These are phyloP conservation scores for Aspergillus incahuasiensis DNA, from an alignment of 495 filamentous ascomycete species.

Conservation along the genomic window DNA sequence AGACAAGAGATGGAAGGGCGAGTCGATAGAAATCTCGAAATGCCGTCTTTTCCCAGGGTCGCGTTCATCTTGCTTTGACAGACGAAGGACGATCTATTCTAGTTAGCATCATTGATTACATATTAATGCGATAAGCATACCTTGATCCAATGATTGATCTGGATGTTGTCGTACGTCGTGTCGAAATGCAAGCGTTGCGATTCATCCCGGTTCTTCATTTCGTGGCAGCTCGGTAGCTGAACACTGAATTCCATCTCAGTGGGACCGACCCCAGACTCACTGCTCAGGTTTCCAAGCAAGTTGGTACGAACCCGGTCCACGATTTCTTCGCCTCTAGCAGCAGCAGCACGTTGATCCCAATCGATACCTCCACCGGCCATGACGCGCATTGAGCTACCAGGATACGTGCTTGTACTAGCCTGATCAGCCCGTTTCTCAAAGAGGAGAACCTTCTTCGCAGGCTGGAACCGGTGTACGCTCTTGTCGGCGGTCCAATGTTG, in stretches of 20 bases:
- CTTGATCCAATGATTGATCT: slow-evolving; percentile 99
- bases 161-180: slow-evolving; percentile 92
- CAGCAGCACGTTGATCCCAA: slow-evolving; percentile 56
- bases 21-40: slow-evolving; percentile 99
- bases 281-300: slow-evolving; percentile 72
- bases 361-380: slow-evolving; percentile 75
- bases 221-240: slow-evolving; percentile 86
- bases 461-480: slow-evolving; percentile 81
- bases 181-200: slow-evolving; percentile 76
- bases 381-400: slow-evolving; percentile 73
- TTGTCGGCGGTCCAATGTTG: slow-evolving; percentile 90
- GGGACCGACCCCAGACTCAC: slow-evolving; percentile 66
- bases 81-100: slow-evolving; percentile 85
- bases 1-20: slow-evolving; percentile 91
- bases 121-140: slow-evolving; percentile 42
- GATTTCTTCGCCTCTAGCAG: slow-evolving; percentile 54
- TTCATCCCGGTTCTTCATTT: slow-evolving; percentile 75
- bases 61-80: slow-evolving; percentile 78
- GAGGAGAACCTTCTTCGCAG: slow-evolving; percentile 75
- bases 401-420: slow-evolving; percentile 69
- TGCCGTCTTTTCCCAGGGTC: slow-evolving; percentile 83
- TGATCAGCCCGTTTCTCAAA: slow-evolving; percentile 90
- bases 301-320: slow-evolving; percentile 57
- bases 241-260: slow-evolving; percentile 98
- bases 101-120: background rate